Conservation (phyloP, 169 alveolate genomes). For the Plasmodium malariae region DNA sequence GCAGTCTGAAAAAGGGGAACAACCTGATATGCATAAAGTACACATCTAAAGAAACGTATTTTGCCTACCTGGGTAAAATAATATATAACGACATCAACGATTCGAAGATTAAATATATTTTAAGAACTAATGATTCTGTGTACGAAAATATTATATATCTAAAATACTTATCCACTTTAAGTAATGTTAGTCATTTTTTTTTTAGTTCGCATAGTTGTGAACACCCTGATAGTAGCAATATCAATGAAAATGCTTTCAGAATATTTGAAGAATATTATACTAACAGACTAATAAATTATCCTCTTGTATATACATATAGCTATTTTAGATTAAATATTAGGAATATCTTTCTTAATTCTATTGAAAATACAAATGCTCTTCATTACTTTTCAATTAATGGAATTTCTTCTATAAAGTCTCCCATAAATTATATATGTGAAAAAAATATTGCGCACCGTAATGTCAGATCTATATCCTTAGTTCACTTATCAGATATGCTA, state of each 20-base stretch:
- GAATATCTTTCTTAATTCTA: neutral
- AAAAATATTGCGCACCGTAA: neutral
- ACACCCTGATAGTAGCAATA: neutral
- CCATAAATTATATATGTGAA: constrained; percentile 23
- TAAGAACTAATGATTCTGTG: neutral
- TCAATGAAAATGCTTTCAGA: neutral
- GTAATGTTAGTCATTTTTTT: neutral
- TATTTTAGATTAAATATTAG: neutral
- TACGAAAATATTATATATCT: constrained; percentile 38
- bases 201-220: constrained; percentile 12
- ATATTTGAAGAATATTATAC: neutral
- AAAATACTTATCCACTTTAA: neutral
- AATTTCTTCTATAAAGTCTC: neutral
- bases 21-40: constrained; percentile 44
- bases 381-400: neutral
- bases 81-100: constrained; percentile 10
- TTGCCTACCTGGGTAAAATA: constrained; percentile 36
- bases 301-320: neutral
- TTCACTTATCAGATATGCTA: constrained; percentile 18
- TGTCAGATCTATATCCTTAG: neutral
- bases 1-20: constrained; percentile 39
- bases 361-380: neutral
- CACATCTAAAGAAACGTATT: neutral
- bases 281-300: constrained; percentile 15
- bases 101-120: constrained; percentile 14